Base-by-base conservation (phyloP, 2,329 filamentous ascomycete genomes). In the Didymella lethalis region DNA sequence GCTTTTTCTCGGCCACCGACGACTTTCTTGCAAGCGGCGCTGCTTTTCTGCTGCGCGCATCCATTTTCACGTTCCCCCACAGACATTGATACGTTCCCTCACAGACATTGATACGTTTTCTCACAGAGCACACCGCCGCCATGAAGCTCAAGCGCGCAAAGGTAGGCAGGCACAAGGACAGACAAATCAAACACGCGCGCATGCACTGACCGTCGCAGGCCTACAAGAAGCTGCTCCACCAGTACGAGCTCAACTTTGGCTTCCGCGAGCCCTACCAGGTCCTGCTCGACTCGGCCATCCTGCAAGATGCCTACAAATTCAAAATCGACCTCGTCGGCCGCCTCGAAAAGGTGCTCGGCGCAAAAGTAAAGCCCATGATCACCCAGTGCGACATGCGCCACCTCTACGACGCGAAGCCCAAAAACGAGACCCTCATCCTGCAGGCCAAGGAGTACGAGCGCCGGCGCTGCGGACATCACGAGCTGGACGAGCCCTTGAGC, bases 261-360 rank as follows among this genome's bases (percentile, higher is more conserved):
- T 97, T 97, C 78, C 91, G 93, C 68, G 91, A 95, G 79, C 93
- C 95, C 11, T 98, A 97, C 80, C 95, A 98, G 45, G 64, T 68
- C 53, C 66, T 68, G 87, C 88, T 97, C 61, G 93, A 97, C 74
- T 91, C 92, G 59, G 88, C 93, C 64, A 91, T 98, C 69, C 85
- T 98, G 50, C 85, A 86, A 71, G 92, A 96, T 75, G 88, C 93
- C 23, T 87, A 90, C 65, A 86, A 87, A 48, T 95, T 91, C 81
- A 95, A 94, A 72, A 97, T 97, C 90, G 73, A 96, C 62, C 82
- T 97, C n/a, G 81, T 90, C 48, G 84, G 85, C 36, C 87, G 89
- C 23, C 81, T 97, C 29, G 87, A 93, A 73, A 85, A 90, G 58
- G 95, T 92, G n/a, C 82, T 97, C 3, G 92, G 96, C 73, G 93